Percentiles rank a stretch among this genome's conserved stretches.
Conservation (phyloP, 192 early-diverging fungal genomes). For the Coemansia sp. region DNA sequence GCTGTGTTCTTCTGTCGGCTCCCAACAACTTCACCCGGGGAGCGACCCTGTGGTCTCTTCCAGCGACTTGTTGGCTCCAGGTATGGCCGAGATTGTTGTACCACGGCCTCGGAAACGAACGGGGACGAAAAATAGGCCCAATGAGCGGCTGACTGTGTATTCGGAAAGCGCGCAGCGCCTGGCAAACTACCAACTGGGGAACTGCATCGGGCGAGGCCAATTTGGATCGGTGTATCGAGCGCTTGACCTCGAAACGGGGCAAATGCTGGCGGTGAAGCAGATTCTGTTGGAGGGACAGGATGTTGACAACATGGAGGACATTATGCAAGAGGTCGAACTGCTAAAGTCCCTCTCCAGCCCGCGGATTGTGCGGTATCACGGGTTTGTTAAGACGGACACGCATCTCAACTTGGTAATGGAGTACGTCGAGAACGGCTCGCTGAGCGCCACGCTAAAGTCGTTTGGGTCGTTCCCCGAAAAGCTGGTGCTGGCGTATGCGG, state of each 20-base stretch:
- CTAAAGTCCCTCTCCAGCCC: slow-evolving; percentile 82
- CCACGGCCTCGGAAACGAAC: slow-evolving; percentile 28
- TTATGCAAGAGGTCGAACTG: slow-evolving; percentile 87
- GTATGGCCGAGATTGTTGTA: neutral
- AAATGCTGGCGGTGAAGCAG: slow-evolving; percentile 86
- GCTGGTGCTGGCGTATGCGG: slow-evolving; percentile 79
- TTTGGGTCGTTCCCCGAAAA: slow-evolving; percentile 93
- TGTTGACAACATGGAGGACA: slow-evolving; percentile 65
- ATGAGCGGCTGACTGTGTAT: slow-evolving; percentile 56
- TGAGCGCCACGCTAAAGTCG: slow-evolving; percentile 77
- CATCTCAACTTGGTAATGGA: slow-evolving; percentile 86
- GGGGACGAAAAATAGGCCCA: slow-evolving; percentile 28
- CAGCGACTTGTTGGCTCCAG: neutral
- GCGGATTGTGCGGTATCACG: slow-evolving; percentile 82
- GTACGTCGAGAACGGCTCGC: slow-evolving; percentile 92
- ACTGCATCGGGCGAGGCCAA: slow-evolving; percentile 86
- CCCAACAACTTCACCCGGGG: neutral
- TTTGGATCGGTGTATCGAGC: slow-evolving; percentile 88
- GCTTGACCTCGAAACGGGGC: slow-evolving; percentile 74
- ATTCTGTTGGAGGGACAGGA: slow-evolving; percentile 73
- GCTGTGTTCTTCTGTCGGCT: neutral
- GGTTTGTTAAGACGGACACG: slow-evolving; percentile 70
- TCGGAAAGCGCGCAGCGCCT: slow-evolving; percentile 36
- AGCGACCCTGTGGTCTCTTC: neutral
- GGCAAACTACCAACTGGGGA: slow-evolving; percentile 72